Base-by-base conservation (phyloP, 2,329 filamentous ascomycete genomes). In the Microsporum canis region DNA sequence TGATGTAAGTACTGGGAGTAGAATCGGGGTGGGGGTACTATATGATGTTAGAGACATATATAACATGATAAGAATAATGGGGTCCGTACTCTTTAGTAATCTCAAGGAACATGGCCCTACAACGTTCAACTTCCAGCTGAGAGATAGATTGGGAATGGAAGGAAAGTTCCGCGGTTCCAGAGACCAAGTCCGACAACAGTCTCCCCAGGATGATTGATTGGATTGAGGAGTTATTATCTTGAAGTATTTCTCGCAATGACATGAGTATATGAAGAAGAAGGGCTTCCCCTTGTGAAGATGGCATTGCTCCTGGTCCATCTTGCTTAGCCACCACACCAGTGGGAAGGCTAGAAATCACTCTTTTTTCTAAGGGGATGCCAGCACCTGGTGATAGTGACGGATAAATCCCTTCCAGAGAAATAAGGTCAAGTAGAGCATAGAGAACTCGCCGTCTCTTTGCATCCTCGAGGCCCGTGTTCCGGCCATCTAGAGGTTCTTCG, bases 321-420 rank as follows among this genome's bases (percentile, higher is more conserved):
- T 73, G 71, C 60, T 71, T 75, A 36, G 75, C 73, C 64, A 76
- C 72, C 17, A 77, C 72, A 0, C 76, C 76, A 5, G 71, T 68
- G 5, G 76, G 75, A 27, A 78, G 62, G 12, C 74, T 73, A 29
- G 76, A 77, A 45, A 76, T 75, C 5, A 78, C 71, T 56, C 76
- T 70, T 61, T 75, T 70, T 63, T 77, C 74, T 10, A 77, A 65
- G 8, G 76, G 76, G 53, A 78, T 74, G 0, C 75, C 75, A 47
- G 76, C 75, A 23, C 75, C 75, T 23, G 67, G 63, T 12, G 75
- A 76, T 14, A 77, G 67, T 4, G 69, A 76, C 4, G 76, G 76
- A 63, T 77, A 77, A 29, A 78, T 73, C 3, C 76, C 76, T 62
- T 78, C 76, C 5, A 77, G 62, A 2, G 76, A 76, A 43, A 77